Conservation (phyloP, 2,329 filamentous ascomycete species). For the Arthrobotrys sphaeroides region DNA sequence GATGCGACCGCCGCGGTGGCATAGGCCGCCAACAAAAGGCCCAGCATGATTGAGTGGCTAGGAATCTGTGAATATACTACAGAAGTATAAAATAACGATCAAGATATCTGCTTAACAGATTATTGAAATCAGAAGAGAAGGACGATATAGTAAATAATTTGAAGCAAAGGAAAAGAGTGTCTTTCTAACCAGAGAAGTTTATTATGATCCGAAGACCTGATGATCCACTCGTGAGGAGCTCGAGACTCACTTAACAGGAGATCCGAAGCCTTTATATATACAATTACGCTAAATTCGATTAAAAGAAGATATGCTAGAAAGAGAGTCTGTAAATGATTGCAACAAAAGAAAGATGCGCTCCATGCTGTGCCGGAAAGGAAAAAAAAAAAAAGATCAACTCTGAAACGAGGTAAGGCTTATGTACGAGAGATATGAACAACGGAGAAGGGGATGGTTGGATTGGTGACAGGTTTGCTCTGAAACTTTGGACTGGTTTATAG, state of each 20-base stretch:
- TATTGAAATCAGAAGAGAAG: background rate
- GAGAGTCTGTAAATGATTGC: no score
- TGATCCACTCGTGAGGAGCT: background rate
- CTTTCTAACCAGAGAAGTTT: slow-evolving; percentile 15
- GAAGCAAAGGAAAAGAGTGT: no score
- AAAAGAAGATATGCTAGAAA: background rate
- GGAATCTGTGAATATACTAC: background rate
- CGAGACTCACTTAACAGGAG: background rate
- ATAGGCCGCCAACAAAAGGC: background rate
- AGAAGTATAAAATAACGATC: background rate
- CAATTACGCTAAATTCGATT: background rate
- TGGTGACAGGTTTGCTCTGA: background rate
- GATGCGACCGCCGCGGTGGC: background rate
- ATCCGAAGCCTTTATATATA: slow-evolving; percentile 10
- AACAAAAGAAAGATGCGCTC: background rate
- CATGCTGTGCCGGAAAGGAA: background rate
- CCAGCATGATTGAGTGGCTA: background rate
- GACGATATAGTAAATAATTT: background rate
- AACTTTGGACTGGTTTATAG: background rate
- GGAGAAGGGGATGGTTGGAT: background rate
- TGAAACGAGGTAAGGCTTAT: background rate
- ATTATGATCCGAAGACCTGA: slow-evolving; percentile 7
- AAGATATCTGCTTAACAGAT: no score
- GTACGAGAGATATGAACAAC: background rate
- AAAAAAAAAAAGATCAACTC: background rate